Conservation (phyloP, 2,329 filamentous ascomycete genomes). For the Sarocladium oryzae region DNA sequence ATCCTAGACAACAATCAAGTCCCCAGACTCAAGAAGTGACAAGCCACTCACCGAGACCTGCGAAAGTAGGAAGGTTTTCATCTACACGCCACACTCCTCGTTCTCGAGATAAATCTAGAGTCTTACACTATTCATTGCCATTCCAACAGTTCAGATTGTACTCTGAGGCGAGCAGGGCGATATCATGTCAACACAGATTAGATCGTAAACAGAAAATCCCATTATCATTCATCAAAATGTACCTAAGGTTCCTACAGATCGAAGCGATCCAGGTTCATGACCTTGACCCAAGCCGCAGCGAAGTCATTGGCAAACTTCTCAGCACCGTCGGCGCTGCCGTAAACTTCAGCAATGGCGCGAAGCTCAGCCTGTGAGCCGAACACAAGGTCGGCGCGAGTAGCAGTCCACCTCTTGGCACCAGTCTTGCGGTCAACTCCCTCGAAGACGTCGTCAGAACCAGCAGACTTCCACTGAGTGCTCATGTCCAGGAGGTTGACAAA, state of each 20-base stretch:
- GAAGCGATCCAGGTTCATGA: slow-evolving; percentile 67
- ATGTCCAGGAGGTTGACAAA: slow-evolving; percentile 73
- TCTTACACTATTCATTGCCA: too few species aligned
- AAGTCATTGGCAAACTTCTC: slow-evolving; percentile 68
- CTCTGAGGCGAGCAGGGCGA: too few species aligned
- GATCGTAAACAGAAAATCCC: too few species aligned
- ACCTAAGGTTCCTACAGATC: slow-evolving; percentile 47
- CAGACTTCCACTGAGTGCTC: slow-evolving; percentile 50
- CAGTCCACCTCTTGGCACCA: slow-evolving; percentile 61
- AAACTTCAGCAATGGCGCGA: slow-evolving; percentile 64
- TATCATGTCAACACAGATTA: too few species aligned
- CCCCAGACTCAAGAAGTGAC: too few species aligned
- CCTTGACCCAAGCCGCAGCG: slow-evolving; percentile 64
- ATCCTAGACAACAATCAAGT: too few species aligned
- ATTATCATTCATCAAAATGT: too few species aligned
- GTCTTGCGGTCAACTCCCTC: slow-evolving; percentile 60
- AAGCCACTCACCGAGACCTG: too few species aligned
- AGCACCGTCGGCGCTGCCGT: slow-evolving; percentile 51
- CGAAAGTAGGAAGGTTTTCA: too few species aligned
- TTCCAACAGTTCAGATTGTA: too few species aligned
- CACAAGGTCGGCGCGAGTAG: slow-evolving; percentile 61
- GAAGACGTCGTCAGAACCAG: slow-evolving; percentile 47
- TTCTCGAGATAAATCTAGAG: too few species aligned
- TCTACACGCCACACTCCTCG: too few species aligned
- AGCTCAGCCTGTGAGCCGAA: slow-evolving; percentile 71